A percentile compares a stretch with the other conserved stretches of the same genome.
Evolutionary conservation across 306 rosid species (phyloP).

Genomic region (Erythrophleum fordii): DNA sequence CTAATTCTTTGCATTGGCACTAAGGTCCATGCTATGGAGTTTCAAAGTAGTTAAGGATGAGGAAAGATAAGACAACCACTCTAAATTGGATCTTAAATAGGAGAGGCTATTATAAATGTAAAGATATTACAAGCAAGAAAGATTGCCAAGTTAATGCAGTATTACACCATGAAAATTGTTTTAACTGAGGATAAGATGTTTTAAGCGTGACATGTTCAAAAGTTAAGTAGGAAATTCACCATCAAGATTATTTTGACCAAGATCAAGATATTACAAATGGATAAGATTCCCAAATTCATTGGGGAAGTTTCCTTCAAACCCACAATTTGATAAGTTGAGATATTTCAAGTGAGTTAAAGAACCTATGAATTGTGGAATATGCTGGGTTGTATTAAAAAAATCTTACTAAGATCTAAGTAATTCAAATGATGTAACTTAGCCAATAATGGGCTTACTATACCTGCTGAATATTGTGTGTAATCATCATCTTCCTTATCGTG

Average conservation of each 20-base stretch:
- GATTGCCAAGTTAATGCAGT: background rate
- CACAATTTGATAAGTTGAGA: background rate
- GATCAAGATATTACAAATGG: background rate
- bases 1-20: background rate
- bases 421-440: background rate
- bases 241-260: background rate
- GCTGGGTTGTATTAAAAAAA: background rate
- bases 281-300: background rate
- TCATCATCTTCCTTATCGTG: background rate
- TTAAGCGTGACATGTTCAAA: background rate
- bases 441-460: background rate
- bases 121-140: background rate
- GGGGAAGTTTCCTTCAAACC: background rate
- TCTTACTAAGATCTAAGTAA: background rate
- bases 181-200: background rate
- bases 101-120: too few species aligned
- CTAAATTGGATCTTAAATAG: background rate
- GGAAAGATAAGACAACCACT: background rate
- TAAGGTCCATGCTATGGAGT: background rate
- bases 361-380: background rate
- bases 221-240: background rate
- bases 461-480: too few species aligned
- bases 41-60: background rate
- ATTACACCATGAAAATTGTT: background rate
- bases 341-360: background rate